Evolutionary conservation across 1,284 basidiomycete species (phyloP).

Genomic region (Cutaneotrichosporon dermatis): DNA sequence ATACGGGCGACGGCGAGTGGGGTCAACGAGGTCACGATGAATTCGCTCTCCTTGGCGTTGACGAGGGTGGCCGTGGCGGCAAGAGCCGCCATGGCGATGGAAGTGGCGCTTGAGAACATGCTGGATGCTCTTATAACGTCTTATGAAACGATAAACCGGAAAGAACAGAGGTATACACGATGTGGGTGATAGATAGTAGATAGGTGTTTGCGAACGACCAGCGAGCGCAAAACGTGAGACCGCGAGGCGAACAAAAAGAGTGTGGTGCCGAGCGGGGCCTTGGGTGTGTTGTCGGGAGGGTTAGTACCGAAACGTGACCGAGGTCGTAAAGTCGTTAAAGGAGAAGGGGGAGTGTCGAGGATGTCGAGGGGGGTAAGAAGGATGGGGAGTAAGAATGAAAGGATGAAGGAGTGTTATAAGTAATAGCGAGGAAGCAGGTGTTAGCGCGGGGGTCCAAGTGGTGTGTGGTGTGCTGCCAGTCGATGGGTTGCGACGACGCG

Average conservation of each 20-base stretch:
- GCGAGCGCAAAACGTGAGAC: background rate
- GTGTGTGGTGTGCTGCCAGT: no score
- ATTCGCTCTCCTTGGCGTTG: background rate
- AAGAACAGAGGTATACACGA: no score
- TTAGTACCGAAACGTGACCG: background rate
- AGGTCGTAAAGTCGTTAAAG: background rate
- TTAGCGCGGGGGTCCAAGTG: no score
- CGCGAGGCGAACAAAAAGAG: slow-evolving; percentile 4
- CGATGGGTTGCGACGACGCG: no score
- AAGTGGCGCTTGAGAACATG: background rate
- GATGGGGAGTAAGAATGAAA: background rate
- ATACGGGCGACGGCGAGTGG: slow-evolving; percentile 19
- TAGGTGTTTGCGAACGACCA: background rate
- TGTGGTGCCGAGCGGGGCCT: slow-evolving; percentile 2
- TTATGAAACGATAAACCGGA: no score
- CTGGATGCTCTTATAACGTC: background rate
- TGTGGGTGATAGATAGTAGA: background rate
- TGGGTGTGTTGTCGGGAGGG: background rate
- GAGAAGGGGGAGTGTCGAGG: background rate
- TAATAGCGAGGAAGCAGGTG: no score
- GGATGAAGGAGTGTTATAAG: no score
- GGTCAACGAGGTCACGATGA: background rate
- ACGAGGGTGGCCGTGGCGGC: background rate
- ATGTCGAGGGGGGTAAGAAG: background rate
- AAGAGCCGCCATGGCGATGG: background rate